These are phyloP conservation scores for Zizania palustris DNA, from an alignment of 202 grass and related monocot genomes.

Conservation along the genomic window DNA sequence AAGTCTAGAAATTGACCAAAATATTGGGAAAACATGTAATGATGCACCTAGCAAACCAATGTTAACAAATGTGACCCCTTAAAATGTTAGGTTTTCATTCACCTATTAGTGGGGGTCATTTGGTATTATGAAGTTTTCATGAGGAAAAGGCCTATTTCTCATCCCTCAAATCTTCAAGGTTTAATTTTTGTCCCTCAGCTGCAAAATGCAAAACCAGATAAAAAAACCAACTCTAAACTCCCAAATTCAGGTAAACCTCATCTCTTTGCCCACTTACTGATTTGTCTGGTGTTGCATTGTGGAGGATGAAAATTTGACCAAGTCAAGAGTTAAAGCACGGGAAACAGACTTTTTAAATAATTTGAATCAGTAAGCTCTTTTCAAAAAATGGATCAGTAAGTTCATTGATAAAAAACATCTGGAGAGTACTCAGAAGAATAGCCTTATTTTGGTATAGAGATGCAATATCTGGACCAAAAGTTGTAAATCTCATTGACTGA, in stretches of 20 bases:
- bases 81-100: background rate
- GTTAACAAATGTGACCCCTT: background rate
- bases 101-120: background rate
- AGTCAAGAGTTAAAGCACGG: too few species aligned
- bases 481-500: background rate
- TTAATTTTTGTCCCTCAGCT: background rate
- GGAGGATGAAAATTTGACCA: background rate
- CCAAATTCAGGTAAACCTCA: background rate
- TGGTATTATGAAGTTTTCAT: background rate
- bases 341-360: background rate
- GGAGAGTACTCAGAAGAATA: background rate
- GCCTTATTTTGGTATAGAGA: background rate
- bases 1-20: slow-evolving; percentile 5
- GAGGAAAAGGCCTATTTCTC: background rate
- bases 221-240: too few species aligned
- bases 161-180: background rate
- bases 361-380: background rate
- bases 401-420: background rate
- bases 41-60: background rate
- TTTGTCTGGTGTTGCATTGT: background rate
- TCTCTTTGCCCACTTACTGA: background rate
- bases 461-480: background rate
- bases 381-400: background rate
- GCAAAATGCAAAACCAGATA: too few species aligned
- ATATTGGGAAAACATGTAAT: background rate